Evolutionary conservation across 176 grass and related monocot genomes (phyloP).

Genomic region (Eragrostis curvula): DNA sequence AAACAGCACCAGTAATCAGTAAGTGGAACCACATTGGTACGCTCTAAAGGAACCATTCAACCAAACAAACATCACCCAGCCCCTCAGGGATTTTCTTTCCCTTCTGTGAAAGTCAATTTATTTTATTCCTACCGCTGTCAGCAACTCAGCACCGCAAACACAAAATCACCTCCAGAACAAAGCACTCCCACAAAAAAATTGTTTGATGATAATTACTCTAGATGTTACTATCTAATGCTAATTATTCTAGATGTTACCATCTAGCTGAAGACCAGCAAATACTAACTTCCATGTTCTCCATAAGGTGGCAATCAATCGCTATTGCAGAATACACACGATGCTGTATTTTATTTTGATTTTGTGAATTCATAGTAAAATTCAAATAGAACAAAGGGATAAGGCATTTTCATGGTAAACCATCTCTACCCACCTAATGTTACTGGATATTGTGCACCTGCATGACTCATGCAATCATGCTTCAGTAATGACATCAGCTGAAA

Average conservation of each 20-base stretch:
- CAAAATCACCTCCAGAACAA: conserved; percentile 8
- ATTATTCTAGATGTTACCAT: too few relatives aligned
- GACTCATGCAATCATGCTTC: conserved; percentile 37
- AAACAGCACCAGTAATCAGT: conserved; percentile 26
- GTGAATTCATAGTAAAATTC: neutral
- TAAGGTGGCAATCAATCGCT: neutral
- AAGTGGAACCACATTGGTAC: conserved; percentile 2
- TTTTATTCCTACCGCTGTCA: neutral
- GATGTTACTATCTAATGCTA: too few relatives aligned
- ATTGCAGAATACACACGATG: neutral
- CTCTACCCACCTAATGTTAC: conserved; percentile 25
- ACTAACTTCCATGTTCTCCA: neutral
- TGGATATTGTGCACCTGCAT: conserved; percentile 17
- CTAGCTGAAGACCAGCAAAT: neutral
- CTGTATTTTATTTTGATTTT: neutral
- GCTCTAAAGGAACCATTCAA: neutral
- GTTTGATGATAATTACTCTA: neutral
- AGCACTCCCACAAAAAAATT: neutral
- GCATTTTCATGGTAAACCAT: neutral
- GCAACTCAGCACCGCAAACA: neutral
- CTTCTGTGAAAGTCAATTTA: neutral
- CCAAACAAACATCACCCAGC: neutral
- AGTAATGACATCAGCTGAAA: conserved; percentile 51
- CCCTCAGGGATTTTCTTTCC: neutral
- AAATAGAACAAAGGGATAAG: neutral